Evolutionary conservation across 139 green algal genomes (phyloP).

Genomic region (Protoeuglena noctilucae): DNA sequence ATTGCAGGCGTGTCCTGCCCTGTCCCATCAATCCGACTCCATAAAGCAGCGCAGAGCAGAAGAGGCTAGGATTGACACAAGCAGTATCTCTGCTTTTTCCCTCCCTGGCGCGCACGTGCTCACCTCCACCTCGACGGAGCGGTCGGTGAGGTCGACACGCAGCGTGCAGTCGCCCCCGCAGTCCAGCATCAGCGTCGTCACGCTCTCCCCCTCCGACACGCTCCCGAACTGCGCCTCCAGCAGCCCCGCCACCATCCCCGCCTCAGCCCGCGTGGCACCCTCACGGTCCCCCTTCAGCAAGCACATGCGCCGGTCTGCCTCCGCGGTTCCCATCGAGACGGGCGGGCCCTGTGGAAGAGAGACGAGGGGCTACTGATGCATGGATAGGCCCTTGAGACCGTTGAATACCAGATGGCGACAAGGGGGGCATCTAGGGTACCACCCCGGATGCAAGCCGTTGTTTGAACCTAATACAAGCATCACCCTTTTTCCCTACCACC

Average conservation of each 20-base stretch:
- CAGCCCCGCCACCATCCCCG: slow-evolving; percentile 37
- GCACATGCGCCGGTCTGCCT: slow-evolving; percentile 19
- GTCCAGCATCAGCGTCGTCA: not conserved
- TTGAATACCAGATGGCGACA: not conserved
- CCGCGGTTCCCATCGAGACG: slow-evolving; percentile 15
- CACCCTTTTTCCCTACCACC: not conserved
- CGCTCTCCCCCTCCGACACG: slow-evolving; percentile 27
- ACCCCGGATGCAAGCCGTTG: not conserved
- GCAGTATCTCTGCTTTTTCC: not conserved
- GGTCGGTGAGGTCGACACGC: not conserved
- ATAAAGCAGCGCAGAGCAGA: not conserved
- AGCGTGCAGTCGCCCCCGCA: not conserved
- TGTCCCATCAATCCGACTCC: not conserved
- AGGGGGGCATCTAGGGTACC: too few species aligned
- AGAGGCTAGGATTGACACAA: not conserved
- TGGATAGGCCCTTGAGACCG: not conserved
- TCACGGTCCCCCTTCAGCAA: slow-evolving; percentile 10
- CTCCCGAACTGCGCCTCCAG: slow-evolving; percentile 57
- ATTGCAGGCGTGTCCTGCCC: slow-evolving; percentile 11
- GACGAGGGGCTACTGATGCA: not conserved
- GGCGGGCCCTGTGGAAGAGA: slow-evolving; percentile 33
- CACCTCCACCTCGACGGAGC: not conserved
- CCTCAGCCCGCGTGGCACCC: slow-evolving; percentile 35
- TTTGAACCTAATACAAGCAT: not conserved
- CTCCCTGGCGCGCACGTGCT: not conserved